Evolutionary conservation across 179 eudicot species (phyloP).

Genomic region (Heliamphora pulchella): DNA sequence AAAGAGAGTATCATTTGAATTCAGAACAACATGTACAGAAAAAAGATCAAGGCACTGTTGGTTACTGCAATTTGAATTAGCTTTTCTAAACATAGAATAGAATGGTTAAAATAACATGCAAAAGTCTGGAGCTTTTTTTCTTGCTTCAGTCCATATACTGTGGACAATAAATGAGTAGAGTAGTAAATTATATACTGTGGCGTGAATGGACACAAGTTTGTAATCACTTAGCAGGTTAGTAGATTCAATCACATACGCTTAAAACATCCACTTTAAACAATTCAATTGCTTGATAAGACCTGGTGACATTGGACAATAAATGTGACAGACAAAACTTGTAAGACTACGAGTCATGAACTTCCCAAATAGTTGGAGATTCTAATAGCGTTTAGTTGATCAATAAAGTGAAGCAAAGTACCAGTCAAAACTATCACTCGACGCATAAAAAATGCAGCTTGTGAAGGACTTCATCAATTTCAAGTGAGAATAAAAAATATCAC

Average conservation of each 20-base stretch:
- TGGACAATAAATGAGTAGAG: background rate
- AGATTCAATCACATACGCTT: background rate
- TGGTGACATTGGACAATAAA: background rate
- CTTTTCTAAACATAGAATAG: background rate
- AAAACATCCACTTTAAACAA: background rate
- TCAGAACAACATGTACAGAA: background rate
- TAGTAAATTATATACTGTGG: background rate
- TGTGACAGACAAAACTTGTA: too few species aligned
- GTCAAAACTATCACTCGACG: too few species aligned
- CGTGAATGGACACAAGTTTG: background rate
- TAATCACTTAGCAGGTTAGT: background rate
- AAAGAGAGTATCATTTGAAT: background rate
- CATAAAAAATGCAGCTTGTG: too few species aligned
- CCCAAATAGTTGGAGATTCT: background rate
- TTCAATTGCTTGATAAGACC: background rate
- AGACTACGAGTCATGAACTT: background rate
- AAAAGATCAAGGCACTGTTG: background rate
- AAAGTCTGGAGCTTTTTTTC: background rate
- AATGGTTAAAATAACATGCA: background rate
- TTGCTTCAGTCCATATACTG: background rate
- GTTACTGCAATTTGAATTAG: background rate
- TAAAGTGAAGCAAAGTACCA: background rate
- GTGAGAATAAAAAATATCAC: background rate
- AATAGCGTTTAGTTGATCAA: background rate
- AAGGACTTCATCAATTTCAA: background rate